Conservation (phyloP, 805 yeast species). For the Torulaspora quercuum region DNA sequence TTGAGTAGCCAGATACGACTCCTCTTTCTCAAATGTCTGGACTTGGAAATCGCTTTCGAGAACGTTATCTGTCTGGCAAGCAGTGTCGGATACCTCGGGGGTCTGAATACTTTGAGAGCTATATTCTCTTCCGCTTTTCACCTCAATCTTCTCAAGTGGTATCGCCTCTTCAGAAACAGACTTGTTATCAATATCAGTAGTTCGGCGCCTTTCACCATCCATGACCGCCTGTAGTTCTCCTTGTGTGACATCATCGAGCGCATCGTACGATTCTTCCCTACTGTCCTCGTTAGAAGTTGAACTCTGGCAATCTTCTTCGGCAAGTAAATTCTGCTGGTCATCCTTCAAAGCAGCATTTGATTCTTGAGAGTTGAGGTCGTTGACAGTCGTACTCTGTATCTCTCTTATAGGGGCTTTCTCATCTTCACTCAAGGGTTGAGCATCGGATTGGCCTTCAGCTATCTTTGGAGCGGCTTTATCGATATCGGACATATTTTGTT, state of each 20-base stretch:
- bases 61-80: slow-evolving; percentile 23
- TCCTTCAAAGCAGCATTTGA: not conserved
- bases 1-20: slow-evolving; percentile 30
- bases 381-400: too few relatives aligned
- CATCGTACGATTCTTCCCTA: slow-evolving; percentile 25
- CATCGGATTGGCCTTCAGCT: too few relatives aligned
- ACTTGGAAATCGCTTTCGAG: slow-evolving; percentile 13
- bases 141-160: not conserved
- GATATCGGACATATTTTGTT: too few relatives aligned
- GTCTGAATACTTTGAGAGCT: slow-evolving; percentile 11
- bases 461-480: too few relatives aligned
- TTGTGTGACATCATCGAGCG: slow-evolving; percentile 21
- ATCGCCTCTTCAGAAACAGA: slow-evolving; percentile 2
- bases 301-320: not conserved
- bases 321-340: not conserved
- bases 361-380: too few relatives aligned
- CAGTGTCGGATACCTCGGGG: slow-evolving; percentile 10
- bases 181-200: not conserved
- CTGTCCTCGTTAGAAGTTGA: slow-evolving; percentile 1
- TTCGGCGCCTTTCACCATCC: not conserved
- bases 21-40: slow-evolving; percentile 37
- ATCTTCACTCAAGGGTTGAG: too few relatives aligned
- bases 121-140: slow-evolving; percentile 1
- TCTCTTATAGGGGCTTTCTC: too few relatives aligned
- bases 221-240: slow-evolving; percentile 21